Evolutionary conservation across 2,329 filamentous ascomycete species (phyloP).

Genomic region (Ascochyta rabiei): DNA sequence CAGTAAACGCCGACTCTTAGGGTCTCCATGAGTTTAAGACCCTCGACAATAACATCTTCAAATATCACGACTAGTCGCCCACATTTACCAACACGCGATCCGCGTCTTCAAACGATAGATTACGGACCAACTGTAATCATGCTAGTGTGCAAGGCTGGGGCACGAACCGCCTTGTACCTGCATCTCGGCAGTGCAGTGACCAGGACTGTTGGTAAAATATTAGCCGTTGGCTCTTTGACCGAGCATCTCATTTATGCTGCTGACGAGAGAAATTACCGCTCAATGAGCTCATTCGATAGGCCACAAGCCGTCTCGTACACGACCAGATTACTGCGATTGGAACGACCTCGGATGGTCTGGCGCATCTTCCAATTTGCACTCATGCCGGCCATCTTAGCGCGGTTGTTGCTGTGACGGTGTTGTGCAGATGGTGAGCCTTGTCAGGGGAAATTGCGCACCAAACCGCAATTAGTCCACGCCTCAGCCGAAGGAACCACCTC

Average conservation of each 20-base stretch:
- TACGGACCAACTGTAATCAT: constrained; percentile 24
- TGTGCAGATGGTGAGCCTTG: neutral
- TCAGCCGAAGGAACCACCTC: constrained; percentile 13
- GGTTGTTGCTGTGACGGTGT: constrained; percentile 1
- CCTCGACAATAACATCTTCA: constrained; percentile 13
- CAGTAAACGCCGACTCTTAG: neutral
- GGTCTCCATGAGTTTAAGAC: neutral
- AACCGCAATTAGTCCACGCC: constrained; percentile 11
- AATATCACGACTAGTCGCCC: constrained; percentile 23
- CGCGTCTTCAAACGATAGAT: constrained; percentile 22
- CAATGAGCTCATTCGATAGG: neutral
- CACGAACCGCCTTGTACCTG: constrained; percentile 31
- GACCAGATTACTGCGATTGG: neutral
- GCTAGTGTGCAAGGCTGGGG: constrained; percentile 19
- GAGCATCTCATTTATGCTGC: constrained; percentile 10
- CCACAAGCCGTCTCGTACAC: neutral
- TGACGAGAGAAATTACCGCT: constrained; percentile 3
- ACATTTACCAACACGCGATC: constrained; percentile 18
- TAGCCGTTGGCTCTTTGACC: constrained; percentile 22
- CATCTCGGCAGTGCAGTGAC: constrained; percentile 22
- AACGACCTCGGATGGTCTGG: neutral
- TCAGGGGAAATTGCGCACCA: constrained; percentile 16
- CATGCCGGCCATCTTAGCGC: constrained; percentile 3
- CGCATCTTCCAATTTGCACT: neutral
- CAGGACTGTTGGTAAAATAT: constrained; percentile 14